phyloP scores from a whole-genome alignment of 371 early-diverging fungal species.

The Mucor mucedo region DNA sequence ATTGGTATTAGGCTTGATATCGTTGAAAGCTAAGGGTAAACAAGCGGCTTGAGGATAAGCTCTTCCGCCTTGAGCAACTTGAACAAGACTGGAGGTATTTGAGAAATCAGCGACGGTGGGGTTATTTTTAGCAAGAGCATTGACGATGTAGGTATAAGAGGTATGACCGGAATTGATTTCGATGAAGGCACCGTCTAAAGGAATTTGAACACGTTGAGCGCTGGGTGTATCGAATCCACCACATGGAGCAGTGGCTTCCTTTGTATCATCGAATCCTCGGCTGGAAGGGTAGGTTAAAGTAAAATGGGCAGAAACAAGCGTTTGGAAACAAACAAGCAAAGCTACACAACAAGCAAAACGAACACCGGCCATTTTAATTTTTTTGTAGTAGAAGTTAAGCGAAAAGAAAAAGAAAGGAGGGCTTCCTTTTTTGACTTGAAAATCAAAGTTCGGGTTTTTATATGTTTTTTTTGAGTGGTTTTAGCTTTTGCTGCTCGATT shows the following conservation, averaged over 20 bases:
- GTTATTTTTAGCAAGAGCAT: constrained; percentile 42
- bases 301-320: constrained; percentile 43
- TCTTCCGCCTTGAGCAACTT: constrained; percentile 33
- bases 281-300: constrained; percentile 53
- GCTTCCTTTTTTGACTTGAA: neutral
- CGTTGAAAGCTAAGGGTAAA: constrained; percentile 43
- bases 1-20: constrained; percentile 34
- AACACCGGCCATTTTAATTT: neutral
- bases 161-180: constrained; percentile 52
- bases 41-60: constrained; percentile 50
- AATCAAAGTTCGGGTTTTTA: neutral
- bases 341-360: neutral
- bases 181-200: constrained; percentile 48
- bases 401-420: neutral
- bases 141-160: constrained; percentile 47
- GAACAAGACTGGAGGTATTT: constrained; percentile 4
- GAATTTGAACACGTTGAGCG: constrained; percentile 45
- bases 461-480: neutral
- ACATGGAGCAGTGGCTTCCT: constrained; percentile 57
- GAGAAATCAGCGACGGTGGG: constrained; percentile 47
- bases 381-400: neutral
- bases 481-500: neutral
- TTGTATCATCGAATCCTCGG: constrained; percentile 56
- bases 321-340: constrained; percentile 12
- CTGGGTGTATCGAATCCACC: constrained; percentile 47